Evolutionary conservation across 805 yeast genomes (phyloP).

Genomic region (Clavispora fructus): DNA sequence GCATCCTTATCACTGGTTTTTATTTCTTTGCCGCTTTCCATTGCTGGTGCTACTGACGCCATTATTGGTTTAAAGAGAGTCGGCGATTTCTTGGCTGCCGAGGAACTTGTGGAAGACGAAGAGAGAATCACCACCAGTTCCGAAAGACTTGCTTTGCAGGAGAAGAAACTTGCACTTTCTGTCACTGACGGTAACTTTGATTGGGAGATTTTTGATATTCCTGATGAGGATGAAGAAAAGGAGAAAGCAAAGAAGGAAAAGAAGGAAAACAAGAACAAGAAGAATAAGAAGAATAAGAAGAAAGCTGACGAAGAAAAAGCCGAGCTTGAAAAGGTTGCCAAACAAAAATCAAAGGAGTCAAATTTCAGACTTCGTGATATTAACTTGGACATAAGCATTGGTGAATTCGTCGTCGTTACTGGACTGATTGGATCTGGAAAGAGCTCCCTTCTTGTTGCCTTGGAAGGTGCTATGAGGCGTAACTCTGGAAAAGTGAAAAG

Average conservation of each 20-base stretch:
- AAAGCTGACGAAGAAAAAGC: not conserved
- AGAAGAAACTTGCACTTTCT: not conserved
- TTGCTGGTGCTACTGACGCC: slow-evolving; percentile 3
- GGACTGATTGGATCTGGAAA: slow-evolving; percentile 8
- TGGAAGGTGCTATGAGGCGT: slow-evolving; percentile 3
- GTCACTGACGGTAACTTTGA: not conserved
- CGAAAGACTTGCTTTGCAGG: not conserved
- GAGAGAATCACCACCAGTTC: not conserved
- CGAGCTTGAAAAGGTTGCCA: not conserved
- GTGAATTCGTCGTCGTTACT: slow-evolving; percentile 6
- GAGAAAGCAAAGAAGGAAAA: not conserved
- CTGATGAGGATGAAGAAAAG: not conserved
- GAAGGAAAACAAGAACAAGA: not conserved
- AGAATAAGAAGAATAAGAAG: not conserved
- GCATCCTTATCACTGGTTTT: slow-evolving; percentile 1
- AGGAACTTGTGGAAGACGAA: not conserved
- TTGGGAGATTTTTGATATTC: slow-evolving; percentile 2
- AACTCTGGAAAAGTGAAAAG: not conserved
- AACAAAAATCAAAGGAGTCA: not conserved
- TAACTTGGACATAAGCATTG: slow-evolving; percentile 1
- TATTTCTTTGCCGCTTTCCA: slow-evolving; percentile 3
- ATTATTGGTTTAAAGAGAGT: slow-evolving; percentile 2
- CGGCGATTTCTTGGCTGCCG: slow-evolving; percentile 1
- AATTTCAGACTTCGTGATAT: slow-evolving; percentile 1
- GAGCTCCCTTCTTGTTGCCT: slow-evolving; percentile 4